A percentile compares a stretch with the other conserved stretches of the same genome.
These are phyloP conservation scores for Keithomyces neogunnii DNA, from an alignment of 2,329 filamentous ascomycete species.

Conservation along the genomic window DNA sequence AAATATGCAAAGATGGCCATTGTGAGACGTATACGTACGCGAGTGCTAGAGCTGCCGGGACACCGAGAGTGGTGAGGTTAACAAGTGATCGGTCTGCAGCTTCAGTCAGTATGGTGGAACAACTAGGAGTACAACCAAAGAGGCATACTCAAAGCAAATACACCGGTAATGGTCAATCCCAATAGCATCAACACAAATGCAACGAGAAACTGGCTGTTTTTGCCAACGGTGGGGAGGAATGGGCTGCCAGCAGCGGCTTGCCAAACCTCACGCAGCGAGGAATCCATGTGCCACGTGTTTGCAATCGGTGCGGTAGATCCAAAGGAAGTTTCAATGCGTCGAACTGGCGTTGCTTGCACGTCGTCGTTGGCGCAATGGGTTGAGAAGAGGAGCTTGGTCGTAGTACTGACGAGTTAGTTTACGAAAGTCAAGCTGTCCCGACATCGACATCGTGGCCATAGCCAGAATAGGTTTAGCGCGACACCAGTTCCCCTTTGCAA, in stretches of 20 bases:
- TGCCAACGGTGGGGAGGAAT: constrained; percentile 71
- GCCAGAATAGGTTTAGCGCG: constrained; percentile 22
- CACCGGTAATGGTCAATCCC: constrained; percentile 63
- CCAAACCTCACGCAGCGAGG: constrained; percentile 84
- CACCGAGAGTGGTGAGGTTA: constrained; percentile 67
- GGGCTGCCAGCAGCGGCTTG: constrained; percentile 82
- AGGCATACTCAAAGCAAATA: constrained; percentile 85
- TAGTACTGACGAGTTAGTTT: not conserved
- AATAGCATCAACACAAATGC: constrained; percentile 67
- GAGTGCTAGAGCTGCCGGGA: constrained; percentile 82
- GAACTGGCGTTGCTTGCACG: not conserved
- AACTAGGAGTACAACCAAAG: not conserved
- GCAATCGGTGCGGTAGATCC: not conserved
- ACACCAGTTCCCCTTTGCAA: not conserved
- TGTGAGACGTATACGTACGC: constrained; percentile 53
- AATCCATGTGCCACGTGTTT: constrained; percentile 52
- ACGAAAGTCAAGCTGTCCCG: constrained; percentile 8
- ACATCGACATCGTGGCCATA: constrained; percentile 26
- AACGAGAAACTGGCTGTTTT: constrained; percentile 75
- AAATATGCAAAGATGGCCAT: not conserved
- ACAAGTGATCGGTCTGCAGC: constrained; percentile 67
- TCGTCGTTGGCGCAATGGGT: not conserved
- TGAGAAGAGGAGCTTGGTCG: not conserved
- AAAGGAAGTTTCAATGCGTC: not conserved
- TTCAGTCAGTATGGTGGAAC: constrained; percentile 4